Evolutionary conservation across 441 rosid species (phyloP), one percentile per base, ranked within the genome.

Genomic region (Populus tomentosa): DNA sequence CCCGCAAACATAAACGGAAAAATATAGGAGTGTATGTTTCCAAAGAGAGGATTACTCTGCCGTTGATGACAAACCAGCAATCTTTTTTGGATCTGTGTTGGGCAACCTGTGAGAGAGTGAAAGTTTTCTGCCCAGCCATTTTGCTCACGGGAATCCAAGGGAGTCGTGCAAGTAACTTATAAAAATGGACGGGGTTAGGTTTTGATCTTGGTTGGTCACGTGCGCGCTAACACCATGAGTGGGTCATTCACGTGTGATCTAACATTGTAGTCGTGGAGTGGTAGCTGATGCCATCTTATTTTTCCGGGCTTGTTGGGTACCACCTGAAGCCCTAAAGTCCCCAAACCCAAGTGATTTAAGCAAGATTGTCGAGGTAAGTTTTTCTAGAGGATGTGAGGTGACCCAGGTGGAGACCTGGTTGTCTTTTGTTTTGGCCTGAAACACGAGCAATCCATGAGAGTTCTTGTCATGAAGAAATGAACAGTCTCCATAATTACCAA

Each of bases 11-110:
- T 3, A 42, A 42, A 67, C 33, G 38, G n/a, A 33, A 67, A 10
- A 67, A 32, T 3, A 16, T 8, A 28, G 7, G 70, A 40, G 24
- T 56, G 50, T 20, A 59, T 36, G 65, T 46, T 46, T 46, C 56
- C 23, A 56, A 9, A 11, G 40, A 16, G 42, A 3, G 16, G 10
- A 10, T 62, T 82, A 88, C 91, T 75, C 86, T 86, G 76, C 93
- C 91, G 62, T 82, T 71, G 70, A 89, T 81, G 77, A 86, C 87
- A 18, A 89, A 53, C 92, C 92, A 89, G 84, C 90, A 86, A 56
- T 90, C 90, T 32, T 82, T 82, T 81, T 80, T 89, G 75, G 89
- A 87, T 61, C 83, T 88, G 87, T 89, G 94, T 50, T 81, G 86
- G 67, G 88, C 83, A 64, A 90, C 88, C 71, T 89, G 88, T 5